phyloP scores from a whole-genome alignment of 1,284 basidiomycete species.

The Neolentinus lepideus region DNA sequence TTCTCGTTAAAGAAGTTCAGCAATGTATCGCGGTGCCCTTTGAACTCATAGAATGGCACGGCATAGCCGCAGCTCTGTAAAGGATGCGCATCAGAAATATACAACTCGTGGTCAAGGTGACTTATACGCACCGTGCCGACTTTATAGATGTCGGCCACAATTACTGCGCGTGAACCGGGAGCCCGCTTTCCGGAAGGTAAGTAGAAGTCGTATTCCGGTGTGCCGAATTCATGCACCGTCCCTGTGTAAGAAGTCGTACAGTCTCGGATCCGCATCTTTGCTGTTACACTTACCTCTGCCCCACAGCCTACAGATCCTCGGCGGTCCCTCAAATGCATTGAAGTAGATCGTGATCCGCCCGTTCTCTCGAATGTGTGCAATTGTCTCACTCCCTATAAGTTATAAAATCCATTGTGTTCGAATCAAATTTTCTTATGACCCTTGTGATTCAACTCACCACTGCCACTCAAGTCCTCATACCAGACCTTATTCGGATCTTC shows the following conservation, averaged over 20 bases:
- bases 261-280: neutral
- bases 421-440: neutral
- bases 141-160: too few relatives aligned
- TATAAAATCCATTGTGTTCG: neutral
- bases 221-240: slow-evolving; percentile 41
- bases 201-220: slow-evolving; percentile 38
- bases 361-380: slow-evolving; percentile 54
- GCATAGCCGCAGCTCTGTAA: slow-evolving; percentile 42
- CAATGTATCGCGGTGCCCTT: slow-evolving; percentile 30
- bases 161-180: slow-evolving; percentile 43
- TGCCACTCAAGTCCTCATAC: slow-evolving; percentile 55
- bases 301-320: slow-evolving; percentile 40
- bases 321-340: slow-evolving; percentile 43
- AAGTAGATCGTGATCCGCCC: slow-evolving; percentile 49
- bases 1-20: neutral
- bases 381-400: slow-evolving; percentile 43
- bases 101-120: neutral
- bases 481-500: slow-evolving; percentile 40
- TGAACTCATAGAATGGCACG: slow-evolving; percentile 41
- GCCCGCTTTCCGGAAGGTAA: slow-evolving; percentile 33
- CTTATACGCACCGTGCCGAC: too few relatives aligned
- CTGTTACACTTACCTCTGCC: slow-evolving; percentile 35
- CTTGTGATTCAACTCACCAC: slow-evolving; percentile 28
- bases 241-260: slow-evolving; percentile 21
- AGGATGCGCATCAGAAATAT: too few relatives aligned